phyloP scores from a whole-genome alignment of 768 basidiomycete genomes.

The Pisolithus marmoratus region DNA sequence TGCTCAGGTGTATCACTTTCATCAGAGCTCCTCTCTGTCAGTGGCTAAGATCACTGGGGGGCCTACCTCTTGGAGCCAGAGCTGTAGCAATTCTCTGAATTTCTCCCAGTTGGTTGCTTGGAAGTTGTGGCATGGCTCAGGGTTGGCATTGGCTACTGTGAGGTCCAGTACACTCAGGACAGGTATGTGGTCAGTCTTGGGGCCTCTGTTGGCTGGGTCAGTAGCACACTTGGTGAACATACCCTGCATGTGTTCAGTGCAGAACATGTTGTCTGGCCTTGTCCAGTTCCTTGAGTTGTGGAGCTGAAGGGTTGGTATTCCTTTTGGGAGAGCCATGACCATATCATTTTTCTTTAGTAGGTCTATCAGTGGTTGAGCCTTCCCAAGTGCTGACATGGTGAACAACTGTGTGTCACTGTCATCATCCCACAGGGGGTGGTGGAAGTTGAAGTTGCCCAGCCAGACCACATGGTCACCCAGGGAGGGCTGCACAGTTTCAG shows the following conservation, averaged over 20 bases:
- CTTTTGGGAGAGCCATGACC: slow-evolving; percentile 3
- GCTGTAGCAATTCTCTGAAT: not conserved
- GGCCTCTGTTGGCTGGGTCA: rapidly evolving
- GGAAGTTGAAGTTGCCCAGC: slow-evolving; percentile 22
- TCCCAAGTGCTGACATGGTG: not conserved
- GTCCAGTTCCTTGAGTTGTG: slow-evolving; percentile 3
- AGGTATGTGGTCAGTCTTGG: slow-evolving; percentile 10
- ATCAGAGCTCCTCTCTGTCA: no score
- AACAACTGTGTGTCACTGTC: slow-evolving; percentile 4
- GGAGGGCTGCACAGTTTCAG: not conserved
- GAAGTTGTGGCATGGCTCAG: not conserved
- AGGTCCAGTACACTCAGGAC: not conserved
- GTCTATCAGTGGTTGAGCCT: not conserved
- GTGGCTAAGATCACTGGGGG: no score
- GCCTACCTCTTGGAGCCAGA: no score
- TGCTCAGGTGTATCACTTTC: slow-evolving; percentile 15
- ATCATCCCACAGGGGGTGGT: slow-evolving; percentile 21
- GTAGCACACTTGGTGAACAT: not conserved
- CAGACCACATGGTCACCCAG: slow-evolving; percentile 13
- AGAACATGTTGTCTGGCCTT: slow-evolving; percentile 7
- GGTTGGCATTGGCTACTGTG: no score
- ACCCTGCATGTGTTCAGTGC: not conserved
- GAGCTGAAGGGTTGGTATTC: not conserved
- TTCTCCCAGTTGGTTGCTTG: slow-evolving; percentile 3
- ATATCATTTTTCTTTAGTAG: slow-evolving; percentile 4